Evolutionary conservation across 148 eudicot species (phyloP), one percentile per base, ranked within the genome.

Genomic region (Vaccinium corymbosum): DNA sequence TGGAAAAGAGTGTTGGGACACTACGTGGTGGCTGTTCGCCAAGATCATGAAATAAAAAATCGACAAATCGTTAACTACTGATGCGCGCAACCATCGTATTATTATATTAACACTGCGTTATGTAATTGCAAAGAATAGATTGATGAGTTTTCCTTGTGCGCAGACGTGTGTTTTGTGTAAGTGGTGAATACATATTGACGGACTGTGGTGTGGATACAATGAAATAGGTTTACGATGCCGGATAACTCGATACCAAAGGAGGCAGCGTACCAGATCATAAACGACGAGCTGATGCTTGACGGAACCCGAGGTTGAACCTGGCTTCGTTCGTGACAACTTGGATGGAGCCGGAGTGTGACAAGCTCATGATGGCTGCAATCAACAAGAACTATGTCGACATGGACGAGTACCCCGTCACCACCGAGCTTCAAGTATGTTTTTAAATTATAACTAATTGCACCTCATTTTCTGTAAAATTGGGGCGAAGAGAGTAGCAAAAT

Each of bases 321-420:
- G 92, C 92, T 1, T 90, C 92, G 3, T 90, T 90, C 11, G 92
- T 90, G 52, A 90, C 92, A 0, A 90, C 91, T 22, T 90, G 92
- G 92, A 90, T 90, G 92, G 92, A 90, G 83, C 91, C 92, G 0
- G 91, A 89, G 76, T 90, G 92, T 61, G 91, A 90, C 62, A 90
- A 87, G 86, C 92, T 89, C 22, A 70, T 90, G 75, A 87, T 87
- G 89, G 86, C 82, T n/a, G 86, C 90, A 76, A 85, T 89, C 59
- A 91, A 89, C 72, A 80, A 80, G 82, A 80, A 80, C 72, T 80
- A 80, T 11, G 82, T 80, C 72, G 82, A 80, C 53, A 91, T 89
- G 91, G 91, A 91, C 56, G 91, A 91, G 80, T 91, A 91, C 68
- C 91, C 93, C 4, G 83, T 90, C 77, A 84, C 91, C 46, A 90